phyloP scores from a whole-genome alignment of 208 protist genomes.

The Phytomonas serpens region DNA sequence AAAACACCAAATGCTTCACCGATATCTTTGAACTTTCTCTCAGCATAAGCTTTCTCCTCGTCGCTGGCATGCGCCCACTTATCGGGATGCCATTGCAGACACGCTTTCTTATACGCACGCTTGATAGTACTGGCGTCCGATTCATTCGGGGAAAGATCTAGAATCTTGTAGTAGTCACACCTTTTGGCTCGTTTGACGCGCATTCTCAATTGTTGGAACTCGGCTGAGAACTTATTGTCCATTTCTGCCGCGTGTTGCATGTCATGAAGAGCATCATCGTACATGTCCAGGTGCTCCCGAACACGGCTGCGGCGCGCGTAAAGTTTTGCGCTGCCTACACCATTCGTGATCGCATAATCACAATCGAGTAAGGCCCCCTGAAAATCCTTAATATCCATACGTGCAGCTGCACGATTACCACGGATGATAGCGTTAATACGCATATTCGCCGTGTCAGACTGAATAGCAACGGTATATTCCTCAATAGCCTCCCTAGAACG shows the following conservation, averaged over 20 bases:
- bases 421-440: conserved; percentile 69
- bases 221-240: conserved; percentile 47
- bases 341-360: conserved; percentile 88
- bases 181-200: conserved; percentile 57
- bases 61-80: conserved; percentile 75
- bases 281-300: conserved; percentile 72
- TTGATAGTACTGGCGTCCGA: conserved; percentile 66
- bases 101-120: conserved; percentile 81
- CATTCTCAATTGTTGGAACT: conserved; percentile 53
- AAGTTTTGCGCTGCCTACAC: conserved; percentile 69
- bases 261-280: conserved; percentile 82
- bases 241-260: conserved; percentile 73
- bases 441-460: conserved; percentile 65
- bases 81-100: conserved; percentile 91
- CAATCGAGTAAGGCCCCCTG: conserved; percentile 84
- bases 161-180: conserved; percentile 91
- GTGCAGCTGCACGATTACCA: conserved; percentile 85
- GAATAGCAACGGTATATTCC: conserved; percentile 67
- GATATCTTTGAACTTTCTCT: conserved; percentile 87
- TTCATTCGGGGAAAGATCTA: conserved; percentile 57
- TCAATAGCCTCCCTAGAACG: conserved; percentile 54
- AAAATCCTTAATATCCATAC: conserved; percentile 83
- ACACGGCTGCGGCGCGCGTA: conserved; percentile 83
- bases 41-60: conserved; percentile 65
- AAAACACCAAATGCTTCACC: conserved; percentile 79